Base-by-base conservation (phyloP, 495 filamentous ascomycete species). In the Paragyromitra xinjiangensis region DNA sequence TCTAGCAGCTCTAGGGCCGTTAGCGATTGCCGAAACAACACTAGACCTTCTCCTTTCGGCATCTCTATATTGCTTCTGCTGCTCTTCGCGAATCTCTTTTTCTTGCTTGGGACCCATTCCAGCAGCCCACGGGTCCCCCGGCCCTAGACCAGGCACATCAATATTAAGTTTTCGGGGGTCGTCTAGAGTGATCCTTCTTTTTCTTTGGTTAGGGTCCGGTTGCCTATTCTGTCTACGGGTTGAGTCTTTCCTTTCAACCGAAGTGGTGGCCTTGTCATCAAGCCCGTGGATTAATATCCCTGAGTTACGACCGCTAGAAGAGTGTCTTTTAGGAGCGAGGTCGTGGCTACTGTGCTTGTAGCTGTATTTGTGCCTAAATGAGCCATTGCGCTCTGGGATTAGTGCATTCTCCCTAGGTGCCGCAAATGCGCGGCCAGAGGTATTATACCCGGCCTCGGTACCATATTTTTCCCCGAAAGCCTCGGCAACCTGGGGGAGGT, bases 401-500 rank as follows among this genome's bases (percentile, higher is more conserved):
- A 78, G 26, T 42, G 69, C 34, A 0, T 69, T 72, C 44, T 81
- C 72, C 48, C 80, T 74, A 16, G 82, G 81, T 42, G 81, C 81
- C 50, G 67, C 63, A 50, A 82, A 83, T 39, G 70, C 81, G 4
- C 69, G 71, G 34, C 81, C 81, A 50, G 75, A 69, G 16, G 81
- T 71, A 5, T 65, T 59, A 14, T 73, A 71, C 29, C 37, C 50
- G 3, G 53, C 24, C 19, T 56, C 58, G 9, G 70, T 61, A 24
- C 78, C 82, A 19, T 85, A 82, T 65, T 85, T 87, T 65, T 86
- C 85, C 69, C 87, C 86, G 64, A 89, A 87, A n/a, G 88, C 85
- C 6, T 85, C 84, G 24, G 88, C 85, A 8, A 89, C 88, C 82
- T 88, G 87, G 3, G 85, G 83, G 8, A 89, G 83, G n/a, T 87